Evolutionary conservation across 345 rosid species (phyloP), one percentile per base, ranked within the genome.

Genomic region (rapeseed (Brassica napus)): DNA sequence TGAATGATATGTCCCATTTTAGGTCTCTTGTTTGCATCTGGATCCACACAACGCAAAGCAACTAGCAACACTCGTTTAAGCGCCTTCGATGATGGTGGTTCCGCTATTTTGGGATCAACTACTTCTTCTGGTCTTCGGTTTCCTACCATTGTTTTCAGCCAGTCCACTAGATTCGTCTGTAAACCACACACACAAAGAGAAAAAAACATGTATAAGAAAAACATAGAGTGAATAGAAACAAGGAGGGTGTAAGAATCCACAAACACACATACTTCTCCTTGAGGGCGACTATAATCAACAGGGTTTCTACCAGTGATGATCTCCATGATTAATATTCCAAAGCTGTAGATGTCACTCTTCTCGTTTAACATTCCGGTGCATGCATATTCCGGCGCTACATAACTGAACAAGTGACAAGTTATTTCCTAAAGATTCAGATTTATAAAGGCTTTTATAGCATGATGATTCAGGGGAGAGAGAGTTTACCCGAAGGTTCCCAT

Each of bases 311-410:
- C 98, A 0, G 98, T 85, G 54, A 94, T 82, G 8, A 92, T 77
- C 86, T 94, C 98, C 98, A 94, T 90, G 8, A 94, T 82, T 76
- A 94, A 84, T 77, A 94, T 87, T 8, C 98, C 98, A 12, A 94
- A 94, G 73, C 98, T 88, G 65, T 90, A 94, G 61, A 87, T 86
- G 69, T 94, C 98, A 70, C 93, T 89, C 80, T 87, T 87, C 83
- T 90, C 94, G 35, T 88, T 90, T 44, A 90, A 78, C 91, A 92
- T 94, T 16, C 97, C 98, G 0, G 97, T 90, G 82, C 98, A 89
- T 23, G 97, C 98, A 79, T 94, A 94, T 76, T 94, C 98, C 9
- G 98, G 98, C 73, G 98, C 93, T 60, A 94, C 98, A 74, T 94
- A 94, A 34, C 97, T 94, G 54, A 65, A 54, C 44, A 34, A 4